Conservation (phyloP, 73 alveolate genomes). For the Strombidium stylifer region DNA sequence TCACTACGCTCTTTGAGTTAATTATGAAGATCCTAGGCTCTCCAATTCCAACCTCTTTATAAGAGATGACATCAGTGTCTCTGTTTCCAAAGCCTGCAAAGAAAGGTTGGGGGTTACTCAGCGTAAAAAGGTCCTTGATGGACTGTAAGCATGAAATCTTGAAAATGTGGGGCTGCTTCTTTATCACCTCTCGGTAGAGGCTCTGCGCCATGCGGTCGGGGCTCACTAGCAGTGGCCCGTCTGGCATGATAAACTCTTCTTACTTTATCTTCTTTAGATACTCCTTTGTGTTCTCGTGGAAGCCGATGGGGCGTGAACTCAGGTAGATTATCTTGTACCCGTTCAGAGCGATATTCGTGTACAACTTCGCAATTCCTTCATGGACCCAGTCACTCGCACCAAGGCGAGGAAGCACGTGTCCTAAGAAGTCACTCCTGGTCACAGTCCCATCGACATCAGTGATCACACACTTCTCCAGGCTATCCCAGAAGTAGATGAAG, state of each 20-base stretch:
- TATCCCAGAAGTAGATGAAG: slow-evolving; percentile 83
- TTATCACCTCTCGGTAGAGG: slow-evolving; percentile 91
- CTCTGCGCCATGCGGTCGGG: slow-evolving; percentile 93
- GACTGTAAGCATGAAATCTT: slow-evolving; percentile 89
- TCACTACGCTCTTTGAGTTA: slow-evolving; percentile 66
- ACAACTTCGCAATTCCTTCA: slow-evolving; percentile 82
- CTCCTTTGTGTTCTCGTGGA: slow-evolving; percentile 77
- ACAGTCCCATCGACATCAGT: slow-evolving; percentile 98
- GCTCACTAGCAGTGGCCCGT: slow-evolving; percentile 95
- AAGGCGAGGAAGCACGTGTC: slow-evolving; percentile 89
- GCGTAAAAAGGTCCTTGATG: slow-evolving; percentile 82
- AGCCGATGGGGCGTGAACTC: slow-evolving; percentile 96
- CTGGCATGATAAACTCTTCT: slow-evolving; percentile 67
- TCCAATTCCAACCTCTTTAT: slow-evolving; percentile 83
- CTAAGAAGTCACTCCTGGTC: slow-evolving; percentile 95
- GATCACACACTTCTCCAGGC: slow-evolving; percentile 74
- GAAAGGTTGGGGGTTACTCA: slow-evolving; percentile 89
- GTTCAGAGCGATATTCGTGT: slow-evolving; percentile 61
- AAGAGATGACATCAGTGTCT: slow-evolving; percentile 97
- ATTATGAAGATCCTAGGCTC: slow-evolving; percentile 83
- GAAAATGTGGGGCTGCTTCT: slow-evolving; percentile 82
- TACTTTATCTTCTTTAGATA: slow-evolving; percentile 56
- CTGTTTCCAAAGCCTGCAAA: slow-evolving; percentile 98
- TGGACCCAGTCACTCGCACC: slow-evolving; percentile 98
- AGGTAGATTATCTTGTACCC: slow-evolving; percentile 95